Base-by-base conservation (phyloP, 768 basidiomycete species). In the Exidia glandulosa region DNA sequence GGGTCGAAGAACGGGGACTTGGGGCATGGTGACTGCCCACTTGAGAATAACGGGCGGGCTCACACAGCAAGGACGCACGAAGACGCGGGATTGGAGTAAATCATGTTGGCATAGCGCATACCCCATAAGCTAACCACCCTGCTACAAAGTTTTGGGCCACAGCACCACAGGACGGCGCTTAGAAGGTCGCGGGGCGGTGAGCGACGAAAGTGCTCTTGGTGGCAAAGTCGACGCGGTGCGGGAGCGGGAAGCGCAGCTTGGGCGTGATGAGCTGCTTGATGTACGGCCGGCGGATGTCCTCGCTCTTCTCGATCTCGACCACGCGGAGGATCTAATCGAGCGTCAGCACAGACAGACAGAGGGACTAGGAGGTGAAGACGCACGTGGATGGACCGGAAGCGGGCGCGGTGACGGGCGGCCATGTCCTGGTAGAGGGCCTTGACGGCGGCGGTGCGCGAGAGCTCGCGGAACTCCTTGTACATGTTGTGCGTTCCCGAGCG, bases 401-500 rank as follows among this genome's bases (percentile, higher is more conserved):
- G 93, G 65, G 96, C 96, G 77, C 95, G 93, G 76, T 99, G 95
- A 66, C 94, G 84, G 63, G 96, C 94, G 69, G 96, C 92, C 95
- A 99, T 97, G 77, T 98, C 95, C 79, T 98, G 95, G 85, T 98
- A 98, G 73, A 97, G 76, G 67, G 86, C 81, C 82, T 90, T 94
- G 73, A 98, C 96, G 60, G 96, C 95, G 72, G 91, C 94, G 62
- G 91, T 87, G 65, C 96, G 87, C 67, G 81, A 81, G 67, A 99
- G 87, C 69, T 98, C 95, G 71, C 94, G 91, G 88, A 91, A 97
- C 76, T 72, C 72, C 70, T 94, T 94, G 89, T 96, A 96, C 94
- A 97, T 95, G 86, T 99, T 99, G 87, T 98, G 96, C 52, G 96
- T 99, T 64, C 96, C 96, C 57, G 94, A 96, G 68, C 95, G 93